Evolutionary conservation across 164 flowering plant genomes (phyloP).

Genomic region (Akebia trifoliata): DNA sequence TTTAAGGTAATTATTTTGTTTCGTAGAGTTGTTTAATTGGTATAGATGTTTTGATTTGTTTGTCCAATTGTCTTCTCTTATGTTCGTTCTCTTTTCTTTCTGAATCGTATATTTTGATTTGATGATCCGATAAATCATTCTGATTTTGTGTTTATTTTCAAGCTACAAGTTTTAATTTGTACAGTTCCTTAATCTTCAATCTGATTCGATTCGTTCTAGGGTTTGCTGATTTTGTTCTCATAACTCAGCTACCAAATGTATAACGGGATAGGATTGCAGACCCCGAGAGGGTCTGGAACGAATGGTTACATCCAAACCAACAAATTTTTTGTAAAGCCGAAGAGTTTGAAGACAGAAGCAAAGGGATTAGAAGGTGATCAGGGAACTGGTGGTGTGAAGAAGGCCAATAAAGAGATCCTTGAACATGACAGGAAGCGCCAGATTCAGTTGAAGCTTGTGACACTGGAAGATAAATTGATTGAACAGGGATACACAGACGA

Average conservation of each 20-base stretch:
- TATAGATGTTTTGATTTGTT: no score
- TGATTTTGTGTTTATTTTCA: no score
- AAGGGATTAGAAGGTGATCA: slow-evolving; percentile 61
- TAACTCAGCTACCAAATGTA: slow-evolving; percentile 74
- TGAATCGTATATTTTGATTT: no score
- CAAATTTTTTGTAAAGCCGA: slow-evolving; percentile 72
- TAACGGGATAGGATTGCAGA: slow-evolving; percentile 90
- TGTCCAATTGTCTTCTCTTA: no score
- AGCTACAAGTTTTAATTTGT: no score
- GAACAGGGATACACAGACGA: slow-evolving; percentile 87
- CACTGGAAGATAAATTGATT: slow-evolving; percentile 67
- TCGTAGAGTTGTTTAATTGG: no score
- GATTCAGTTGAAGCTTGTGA: slow-evolving; percentile 78
- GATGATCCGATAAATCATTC: no score
- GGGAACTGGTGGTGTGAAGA: slow-evolving; percentile 83
- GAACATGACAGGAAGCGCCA: slow-evolving; percentile 93
- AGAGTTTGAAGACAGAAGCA: slow-evolving; percentile 31
- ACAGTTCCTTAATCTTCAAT: no score
- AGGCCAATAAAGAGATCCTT: slow-evolving; percentile 73
- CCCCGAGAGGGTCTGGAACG: slow-evolving; percentile 92
- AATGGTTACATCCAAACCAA: slow-evolving; percentile 85
- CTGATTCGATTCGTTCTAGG: no score
- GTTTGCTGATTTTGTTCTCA: no score
- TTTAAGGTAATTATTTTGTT: no score
- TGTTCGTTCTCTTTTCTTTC: no score